A percentile compares a stretch with the other conserved stretches of the same genome.
These are phyloP conservation scores for Boechera stricta DNA, from an alignment of 345 rosid species.

Conservation along the genomic window DNA sequence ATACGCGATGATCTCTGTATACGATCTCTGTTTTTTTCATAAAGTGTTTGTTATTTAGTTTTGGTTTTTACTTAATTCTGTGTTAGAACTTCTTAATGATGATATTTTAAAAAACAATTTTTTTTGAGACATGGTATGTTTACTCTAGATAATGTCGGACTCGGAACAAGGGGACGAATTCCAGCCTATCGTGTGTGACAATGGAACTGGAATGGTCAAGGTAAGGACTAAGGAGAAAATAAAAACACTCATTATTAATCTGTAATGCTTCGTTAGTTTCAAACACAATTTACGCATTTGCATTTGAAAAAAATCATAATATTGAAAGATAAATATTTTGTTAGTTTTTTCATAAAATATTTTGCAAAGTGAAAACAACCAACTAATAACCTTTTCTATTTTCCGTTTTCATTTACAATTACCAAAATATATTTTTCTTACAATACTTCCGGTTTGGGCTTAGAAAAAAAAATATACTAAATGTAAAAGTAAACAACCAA, in stretches of 20 bases:
- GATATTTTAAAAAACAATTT: neutral
- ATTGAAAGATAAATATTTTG: neutral
- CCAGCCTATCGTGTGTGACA: conserved; percentile 73
- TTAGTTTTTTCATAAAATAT: neutral
- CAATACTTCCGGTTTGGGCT: neutral
- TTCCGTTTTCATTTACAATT: neutral
- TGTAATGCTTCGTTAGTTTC: no score
- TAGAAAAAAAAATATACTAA: neutral
- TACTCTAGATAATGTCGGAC: conserved; percentile 59
- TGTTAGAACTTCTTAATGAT: neutral
- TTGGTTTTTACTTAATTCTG: neutral
- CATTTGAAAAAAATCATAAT: neutral
- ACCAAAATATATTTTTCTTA: neutral
- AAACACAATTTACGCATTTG: neutral
- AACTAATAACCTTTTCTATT: neutral
- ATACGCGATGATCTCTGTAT: no score
- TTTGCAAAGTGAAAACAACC: neutral
- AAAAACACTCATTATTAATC: neutral
- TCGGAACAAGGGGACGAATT: conserved; percentile 11
- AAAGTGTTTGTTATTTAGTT: conserved; percentile 5
- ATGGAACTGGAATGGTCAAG: conserved; percentile 77
- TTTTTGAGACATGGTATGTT: neutral
- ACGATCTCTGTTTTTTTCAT: neutral
- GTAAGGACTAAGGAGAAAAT: conserved; percentile 38
- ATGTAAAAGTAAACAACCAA: neutral